Evolutionary conservation across 208 protist genomes (phyloP).

Genomic region (Trypanosoma theileri): DNA sequence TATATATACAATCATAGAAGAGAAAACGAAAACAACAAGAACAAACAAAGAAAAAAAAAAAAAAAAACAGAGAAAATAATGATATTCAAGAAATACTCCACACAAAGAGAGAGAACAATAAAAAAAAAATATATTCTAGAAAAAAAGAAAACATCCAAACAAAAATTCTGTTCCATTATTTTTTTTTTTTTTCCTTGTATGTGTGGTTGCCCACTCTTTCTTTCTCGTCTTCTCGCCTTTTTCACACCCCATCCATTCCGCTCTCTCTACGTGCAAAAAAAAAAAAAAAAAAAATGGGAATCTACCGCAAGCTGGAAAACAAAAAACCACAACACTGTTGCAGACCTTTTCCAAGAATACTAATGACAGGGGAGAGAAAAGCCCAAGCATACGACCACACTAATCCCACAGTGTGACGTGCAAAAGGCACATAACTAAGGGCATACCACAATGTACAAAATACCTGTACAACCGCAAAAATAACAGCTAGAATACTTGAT

Average conservation of each 20-base stretch:
- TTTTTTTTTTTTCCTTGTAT: too few species aligned
- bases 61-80: conserved; percentile 4
- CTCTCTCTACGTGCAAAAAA: neutral
- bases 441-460: conserved; percentile 83
- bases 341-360: conserved; percentile 29
- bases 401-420: conserved; percentile 56
- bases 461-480: conserved; percentile 70
- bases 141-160: neutral
- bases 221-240: too few species aligned
- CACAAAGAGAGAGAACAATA: neutral
- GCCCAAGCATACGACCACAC: conserved; percentile 25
- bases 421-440: conserved; percentile 89
- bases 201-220: too few species aligned
- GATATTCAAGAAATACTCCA: conserved; percentile 2
- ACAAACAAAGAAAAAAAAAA: conserved; percentile 10
- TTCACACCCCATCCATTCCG: neutral
- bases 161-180: too few species aligned
- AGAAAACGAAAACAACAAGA: conserved; percentile 3
- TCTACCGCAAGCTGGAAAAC: conserved; percentile 3
- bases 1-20: conserved; percentile 5
- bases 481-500: conserved; percentile 52
- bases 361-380: conserved; percentile 32
- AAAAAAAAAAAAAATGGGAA: neutral
- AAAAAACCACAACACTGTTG: conserved; percentile 27
- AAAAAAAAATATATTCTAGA: neutral